These are phyloP conservation scores for Solanum phureja DNA, from an alignment of 257 asterid species.

Conservation along the genomic window DNA sequence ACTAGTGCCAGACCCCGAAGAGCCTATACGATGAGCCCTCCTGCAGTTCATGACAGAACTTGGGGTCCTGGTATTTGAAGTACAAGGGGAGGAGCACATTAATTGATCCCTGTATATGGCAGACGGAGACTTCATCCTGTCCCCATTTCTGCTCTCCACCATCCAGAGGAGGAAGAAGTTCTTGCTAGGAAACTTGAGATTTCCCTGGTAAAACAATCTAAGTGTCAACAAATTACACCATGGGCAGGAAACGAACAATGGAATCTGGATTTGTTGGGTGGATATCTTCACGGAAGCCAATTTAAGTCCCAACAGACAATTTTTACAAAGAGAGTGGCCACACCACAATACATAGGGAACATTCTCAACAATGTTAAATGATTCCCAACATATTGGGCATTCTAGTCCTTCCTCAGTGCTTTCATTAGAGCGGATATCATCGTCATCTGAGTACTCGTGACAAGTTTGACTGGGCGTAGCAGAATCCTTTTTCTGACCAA, in stretches of 20 bases:
- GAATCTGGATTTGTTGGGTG: constrained; percentile 56
- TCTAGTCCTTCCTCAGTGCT: constrained; percentile 74
- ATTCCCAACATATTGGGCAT: constrained; percentile 96
- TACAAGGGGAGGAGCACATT: constrained; percentile 30
- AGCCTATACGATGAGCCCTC: constrained; percentile 31
- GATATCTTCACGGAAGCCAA: constrained; percentile 59
- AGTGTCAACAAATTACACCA: constrained; percentile 83
- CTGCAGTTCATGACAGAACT: constrained; percentile 18
- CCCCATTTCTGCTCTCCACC: constrained; percentile 91
- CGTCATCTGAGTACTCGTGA: constrained; percentile 61
- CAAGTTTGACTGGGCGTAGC: constrained; percentile 24
- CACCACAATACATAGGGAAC: constrained; percentile 91
- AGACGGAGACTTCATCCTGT: constrained; percentile 43
- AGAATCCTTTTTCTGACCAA: constrained; percentile 46
- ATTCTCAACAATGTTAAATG: constrained; percentile 84
- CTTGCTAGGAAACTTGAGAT: constrained; percentile 67
- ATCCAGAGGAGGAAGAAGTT: constrained; percentile 85
- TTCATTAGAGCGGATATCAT: constrained; percentile 54
- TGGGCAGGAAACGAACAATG: constrained; percentile 74
- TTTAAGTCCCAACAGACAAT: constrained; percentile 65
- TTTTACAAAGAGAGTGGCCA: constrained; percentile 89
- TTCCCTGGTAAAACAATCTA: constrained; percentile 60
- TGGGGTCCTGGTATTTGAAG: constrained; percentile 21
- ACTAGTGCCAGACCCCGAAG: constrained; percentile 15
- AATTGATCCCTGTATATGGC: constrained; percentile 35